Evolutionary conservation across 495 filamentous ascomycete genomes (phyloP).

Genomic region (Lophiotrema nucula): DNA sequence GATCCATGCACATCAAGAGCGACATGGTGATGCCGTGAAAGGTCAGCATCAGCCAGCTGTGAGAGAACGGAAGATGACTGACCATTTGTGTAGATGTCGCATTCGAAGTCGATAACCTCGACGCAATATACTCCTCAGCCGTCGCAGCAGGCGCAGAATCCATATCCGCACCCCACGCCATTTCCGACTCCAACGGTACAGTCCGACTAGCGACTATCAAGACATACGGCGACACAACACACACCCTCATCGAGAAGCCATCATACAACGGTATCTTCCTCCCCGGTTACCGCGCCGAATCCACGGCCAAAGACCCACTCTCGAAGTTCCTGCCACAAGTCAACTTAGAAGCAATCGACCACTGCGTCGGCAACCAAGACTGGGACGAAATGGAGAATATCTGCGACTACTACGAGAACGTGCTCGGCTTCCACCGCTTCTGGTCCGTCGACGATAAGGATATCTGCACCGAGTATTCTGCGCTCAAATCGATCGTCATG

Average conservation of each 20-base stretch:
- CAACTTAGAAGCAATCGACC: conserved; percentile 72
- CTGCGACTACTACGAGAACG: conserved; percentile 83
- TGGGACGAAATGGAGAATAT: conserved; percentile 83
- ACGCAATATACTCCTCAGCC: conserved; percentile 68
- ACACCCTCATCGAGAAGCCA: conserved; percentile 72
- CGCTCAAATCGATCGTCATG: conserved; percentile 84
- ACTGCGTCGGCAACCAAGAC: conserved; percentile 92
- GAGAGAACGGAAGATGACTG: neutral
- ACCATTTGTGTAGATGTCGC: conserved; percentile 52
- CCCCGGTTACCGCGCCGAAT: conserved; percentile 66
- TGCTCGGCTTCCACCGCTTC: conserved; percentile 90
- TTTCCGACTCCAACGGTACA: conserved; percentile 52
- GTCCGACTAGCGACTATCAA: conserved; percentile 71
- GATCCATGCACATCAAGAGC: conserved; percentile 72
- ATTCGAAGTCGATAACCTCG: conserved; percentile 84
- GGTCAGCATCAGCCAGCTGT: conserved; percentile 45
- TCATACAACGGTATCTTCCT: conserved; percentile 72
- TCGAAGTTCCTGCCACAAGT: conserved; percentile 56
- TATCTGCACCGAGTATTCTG: conserved; percentile 85
- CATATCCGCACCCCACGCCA: conserved; percentile 56
- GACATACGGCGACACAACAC: conserved; percentile 90
- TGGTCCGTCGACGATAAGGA: conserved; percentile 88
- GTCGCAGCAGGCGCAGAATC: conserved; percentile 65
- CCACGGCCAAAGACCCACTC: conserved; percentile 47
- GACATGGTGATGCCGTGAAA: conserved; percentile 87